A percentile compares a stretch with the other conserved stretches of the same genome.
These are phyloP conservation scores for Hortiboletus campestris DNA, from an alignment of 768 basidiomycete genomes.

Conservation along the genomic window DNA sequence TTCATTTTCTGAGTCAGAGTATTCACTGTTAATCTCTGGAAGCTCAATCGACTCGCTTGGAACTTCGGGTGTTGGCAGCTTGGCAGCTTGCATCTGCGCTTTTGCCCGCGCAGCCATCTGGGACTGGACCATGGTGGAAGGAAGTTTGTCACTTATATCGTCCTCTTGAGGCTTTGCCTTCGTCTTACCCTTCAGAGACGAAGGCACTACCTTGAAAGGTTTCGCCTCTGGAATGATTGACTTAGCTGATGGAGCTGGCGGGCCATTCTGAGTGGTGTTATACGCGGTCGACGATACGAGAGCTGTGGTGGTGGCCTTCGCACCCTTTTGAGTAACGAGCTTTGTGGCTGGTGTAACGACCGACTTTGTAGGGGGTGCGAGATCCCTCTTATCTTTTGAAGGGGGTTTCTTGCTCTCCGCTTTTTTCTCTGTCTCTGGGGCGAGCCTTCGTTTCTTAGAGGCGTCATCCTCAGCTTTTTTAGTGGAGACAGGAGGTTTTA, in stretches of 20 bases:
- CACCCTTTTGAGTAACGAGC: constrained; percentile 34
- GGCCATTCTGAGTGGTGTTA: constrained; percentile 37
- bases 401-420: constrained; percentile 57
- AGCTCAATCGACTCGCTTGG: constrained; percentile 84
- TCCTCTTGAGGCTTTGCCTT: constrained; percentile 49
- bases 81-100: constrained; percentile 61
- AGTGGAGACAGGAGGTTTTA: constrained; percentile 42
- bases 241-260: constrained; percentile 27
- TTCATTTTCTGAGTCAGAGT: constrained; percentile 95
- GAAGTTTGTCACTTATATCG: constrained; percentile 47
- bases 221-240: constrained; percentile 33
- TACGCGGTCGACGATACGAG: constrained; percentile 39
- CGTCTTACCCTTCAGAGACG: constrained; percentile 45
- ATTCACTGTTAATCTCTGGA: constrained; percentile 95
- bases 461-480: constrained; percentile 77
- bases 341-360: constrained; percentile 27
- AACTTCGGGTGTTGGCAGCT: constrained; percentile 45
- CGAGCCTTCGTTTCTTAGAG: constrained; percentile 68
- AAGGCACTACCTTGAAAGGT: constrained; percentile 36
- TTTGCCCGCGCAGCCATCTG: constrained; percentile 74
- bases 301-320: constrained; percentile 31
- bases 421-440: constrained; percentile 53
- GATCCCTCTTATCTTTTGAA: constrained; percentile 52
- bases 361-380: constrained; percentile 25
- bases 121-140: constrained; percentile 59